These are phyloP conservation scores for Gymnopus androsaceus DNA, from an alignment of 1,284 basidiomycete species.

Conservation along the genomic window DNA sequence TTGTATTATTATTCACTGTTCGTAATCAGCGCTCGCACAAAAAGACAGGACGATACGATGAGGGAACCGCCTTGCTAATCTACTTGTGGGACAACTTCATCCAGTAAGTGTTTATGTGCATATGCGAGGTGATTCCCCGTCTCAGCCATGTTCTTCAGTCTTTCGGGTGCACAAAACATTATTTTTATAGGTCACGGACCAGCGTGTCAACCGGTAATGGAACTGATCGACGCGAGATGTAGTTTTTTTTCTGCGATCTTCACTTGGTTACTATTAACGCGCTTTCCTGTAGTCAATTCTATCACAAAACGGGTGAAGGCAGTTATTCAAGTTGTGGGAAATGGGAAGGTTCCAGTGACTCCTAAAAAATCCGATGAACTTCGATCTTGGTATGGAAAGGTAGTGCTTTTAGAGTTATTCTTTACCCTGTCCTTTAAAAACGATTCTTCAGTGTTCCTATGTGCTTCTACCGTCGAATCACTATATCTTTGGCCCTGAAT, in stretches of 20 bases:
- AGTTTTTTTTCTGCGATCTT: background rate
- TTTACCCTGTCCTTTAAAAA: background rate
- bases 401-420: conserved; percentile 26
- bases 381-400: conserved; percentile 66
- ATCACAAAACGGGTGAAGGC: conserved; percentile 65
- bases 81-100: conserved; percentile 98
- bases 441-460: conserved; percentile 56
- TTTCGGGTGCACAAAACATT: conserved; percentile 71
- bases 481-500: conserved; percentile 47
- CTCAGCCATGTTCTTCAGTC: conserved; percentile 39
- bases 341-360: conserved; percentile 55
- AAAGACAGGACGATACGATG: conserved; percentile 49
- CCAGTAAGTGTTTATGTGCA: conserved; percentile 51
- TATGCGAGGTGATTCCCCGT: background rate
- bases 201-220: conserved; percentile 75
- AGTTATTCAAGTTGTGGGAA: conserved; percentile 78
- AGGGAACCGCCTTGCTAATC: conserved; percentile 52
- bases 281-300: conserved; percentile 17
- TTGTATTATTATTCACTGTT: too few relatives aligned
- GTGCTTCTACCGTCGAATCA: conserved; percentile 65
- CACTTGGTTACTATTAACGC: conserved; percentile 26
- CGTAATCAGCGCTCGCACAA: conserved; percentile 33
- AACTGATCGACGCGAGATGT: conserved; percentile 74
- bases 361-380: conserved; percentile 55
- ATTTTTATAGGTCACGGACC: conserved; percentile 87